A percentile compares a stretch with the other conserved stretches of the same genome.
Conservation (phyloP, 306 rosid species). For the Malus asiatica region DNA sequence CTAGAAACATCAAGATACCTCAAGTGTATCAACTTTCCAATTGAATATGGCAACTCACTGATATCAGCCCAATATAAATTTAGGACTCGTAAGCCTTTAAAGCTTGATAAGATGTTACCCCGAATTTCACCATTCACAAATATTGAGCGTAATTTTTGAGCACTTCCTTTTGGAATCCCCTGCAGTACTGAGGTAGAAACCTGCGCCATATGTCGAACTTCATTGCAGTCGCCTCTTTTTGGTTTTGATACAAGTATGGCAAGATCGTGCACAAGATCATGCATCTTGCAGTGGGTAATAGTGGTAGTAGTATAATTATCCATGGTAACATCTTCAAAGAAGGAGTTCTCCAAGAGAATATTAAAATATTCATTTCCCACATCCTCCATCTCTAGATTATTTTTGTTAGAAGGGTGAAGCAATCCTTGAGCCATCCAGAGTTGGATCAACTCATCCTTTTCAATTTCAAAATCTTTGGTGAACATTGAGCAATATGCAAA, state of each 20-base stretch:
- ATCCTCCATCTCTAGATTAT: conserved; percentile 4
- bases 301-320: background rate
- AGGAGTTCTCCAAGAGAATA: background rate
- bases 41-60: background rate
- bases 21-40: background rate
- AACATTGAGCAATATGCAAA: conserved; percentile 9
- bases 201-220: background rate
- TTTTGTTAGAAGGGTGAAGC: background rate
- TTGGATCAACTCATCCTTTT: background rate
- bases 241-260: background rate
- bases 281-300: background rate
- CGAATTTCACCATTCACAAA: background rate
- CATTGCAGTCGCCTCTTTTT: background rate
- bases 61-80: background rate
- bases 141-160: too few relatives aligned
- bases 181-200: background rate
- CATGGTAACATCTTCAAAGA: background rate
- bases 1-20: conserved; percentile 5
- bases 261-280: background rate
- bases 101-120: background rate
- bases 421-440: conserved; percentile 12
- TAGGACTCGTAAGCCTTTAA: background rate
- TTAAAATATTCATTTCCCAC: background rate
- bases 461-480: background rate
- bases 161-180: background rate